Conservation (phyloP, 2,329 filamentous ascomycete genomes). For the Periconia macrospinosa region DNA sequence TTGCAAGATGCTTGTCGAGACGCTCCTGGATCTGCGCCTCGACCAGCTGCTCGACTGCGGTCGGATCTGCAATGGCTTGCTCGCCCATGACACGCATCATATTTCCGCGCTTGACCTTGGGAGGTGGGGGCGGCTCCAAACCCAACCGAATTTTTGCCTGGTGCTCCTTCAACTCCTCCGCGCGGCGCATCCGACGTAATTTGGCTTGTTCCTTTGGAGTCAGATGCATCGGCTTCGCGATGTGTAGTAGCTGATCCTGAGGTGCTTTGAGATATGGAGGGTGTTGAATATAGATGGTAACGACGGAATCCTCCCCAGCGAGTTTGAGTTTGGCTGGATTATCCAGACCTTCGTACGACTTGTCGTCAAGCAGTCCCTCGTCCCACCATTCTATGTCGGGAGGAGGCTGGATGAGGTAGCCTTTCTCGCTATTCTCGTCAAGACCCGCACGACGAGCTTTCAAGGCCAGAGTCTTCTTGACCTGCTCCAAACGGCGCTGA, state of each 20-base stretch:
- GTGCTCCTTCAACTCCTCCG: constrained; percentile 91
- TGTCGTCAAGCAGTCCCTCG: constrained; percentile 77
- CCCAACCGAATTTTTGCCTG: constrained; percentile 95
- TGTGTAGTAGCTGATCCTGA: constrained; percentile 79
- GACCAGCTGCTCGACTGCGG: constrained; percentile 91
- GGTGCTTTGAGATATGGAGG: constrained; percentile 88
- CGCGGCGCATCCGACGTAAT: constrained; percentile 82
- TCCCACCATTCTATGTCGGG: constrained; percentile 98
- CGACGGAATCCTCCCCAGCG: constrained; percentile 76
- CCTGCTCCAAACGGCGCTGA: constrained; percentile 85
- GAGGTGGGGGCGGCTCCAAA: constrained; percentile 83
- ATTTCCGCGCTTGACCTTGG: constrained; percentile 96
- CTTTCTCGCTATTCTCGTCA: constrained; percentile 91
- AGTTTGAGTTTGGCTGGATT: constrained; percentile 70
- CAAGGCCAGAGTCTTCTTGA: constrained; percentile 91
- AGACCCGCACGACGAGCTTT: constrained; percentile 88
- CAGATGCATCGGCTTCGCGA: constrained; percentile 87
- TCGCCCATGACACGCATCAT: constrained; percentile 96
- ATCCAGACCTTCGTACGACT: constrained; percentile 72
- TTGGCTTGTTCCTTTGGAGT: constrained; percentile 91
- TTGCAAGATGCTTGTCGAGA: constrained; percentile 72
- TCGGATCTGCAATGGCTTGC: constrained; percentile 91
- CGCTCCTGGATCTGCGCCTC: constrained; percentile 91
- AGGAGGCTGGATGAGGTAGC: constrained; percentile 80
- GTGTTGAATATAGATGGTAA: constrained; percentile 90